Evolutionary conservation across 495 filamentous ascomycete genomes (phyloP).

Genomic region (Zalerion maritima): DNA sequence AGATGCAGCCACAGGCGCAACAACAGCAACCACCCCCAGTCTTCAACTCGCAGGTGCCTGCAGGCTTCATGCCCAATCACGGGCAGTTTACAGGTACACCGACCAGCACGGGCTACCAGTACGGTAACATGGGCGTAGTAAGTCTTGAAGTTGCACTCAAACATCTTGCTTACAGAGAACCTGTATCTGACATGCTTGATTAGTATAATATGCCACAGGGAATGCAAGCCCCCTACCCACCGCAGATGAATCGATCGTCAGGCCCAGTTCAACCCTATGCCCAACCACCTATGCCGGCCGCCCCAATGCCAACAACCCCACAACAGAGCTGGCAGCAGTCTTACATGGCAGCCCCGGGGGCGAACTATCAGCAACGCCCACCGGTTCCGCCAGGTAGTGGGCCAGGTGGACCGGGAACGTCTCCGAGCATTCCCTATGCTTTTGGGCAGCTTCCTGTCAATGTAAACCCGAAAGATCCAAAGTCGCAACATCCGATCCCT

Average conservation of each 20-base stretch:
- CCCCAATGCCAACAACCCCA: slow-evolving; percentile 6
- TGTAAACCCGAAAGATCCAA: slow-evolving; percentile 46
- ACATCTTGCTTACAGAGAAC: too few species aligned
- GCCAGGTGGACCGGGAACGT: slow-evolving; percentile 23
- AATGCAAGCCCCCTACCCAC: too few species aligned
- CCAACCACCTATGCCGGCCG: slow-evolving; percentile 2
- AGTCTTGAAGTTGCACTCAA: too few species aligned
- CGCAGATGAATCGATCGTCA: too few species aligned
- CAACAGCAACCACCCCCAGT: slow-evolving; percentile 17
- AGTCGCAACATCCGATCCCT: slow-evolving; percentile 61
- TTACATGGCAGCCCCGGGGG: slow-evolving; percentile 15
- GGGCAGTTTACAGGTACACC: background rate
- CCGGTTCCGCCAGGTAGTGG: slow-evolving; percentile 20
- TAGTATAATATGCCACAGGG: too few species aligned
- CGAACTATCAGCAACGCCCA: slow-evolving; percentile 17
- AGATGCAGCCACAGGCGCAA: slow-evolving; percentile 11
- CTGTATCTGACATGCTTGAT: too few species aligned
- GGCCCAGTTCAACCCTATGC: slow-evolving; percentile 1
- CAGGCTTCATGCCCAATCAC: slow-evolving; percentile 2
- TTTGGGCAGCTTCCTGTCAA: slow-evolving; percentile 67
- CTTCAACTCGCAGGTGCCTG: slow-evolving; percentile 4
- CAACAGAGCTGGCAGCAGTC: slow-evolving; percentile 13
- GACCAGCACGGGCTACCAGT: too few species aligned
- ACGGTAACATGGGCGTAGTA: too few species aligned
- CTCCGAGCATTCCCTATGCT: slow-evolving; percentile 43